phyloP scores from a whole-genome alignment of 2,329 filamentous ascomycete species.

The Arthrobotrys entomopaga region DNA sequence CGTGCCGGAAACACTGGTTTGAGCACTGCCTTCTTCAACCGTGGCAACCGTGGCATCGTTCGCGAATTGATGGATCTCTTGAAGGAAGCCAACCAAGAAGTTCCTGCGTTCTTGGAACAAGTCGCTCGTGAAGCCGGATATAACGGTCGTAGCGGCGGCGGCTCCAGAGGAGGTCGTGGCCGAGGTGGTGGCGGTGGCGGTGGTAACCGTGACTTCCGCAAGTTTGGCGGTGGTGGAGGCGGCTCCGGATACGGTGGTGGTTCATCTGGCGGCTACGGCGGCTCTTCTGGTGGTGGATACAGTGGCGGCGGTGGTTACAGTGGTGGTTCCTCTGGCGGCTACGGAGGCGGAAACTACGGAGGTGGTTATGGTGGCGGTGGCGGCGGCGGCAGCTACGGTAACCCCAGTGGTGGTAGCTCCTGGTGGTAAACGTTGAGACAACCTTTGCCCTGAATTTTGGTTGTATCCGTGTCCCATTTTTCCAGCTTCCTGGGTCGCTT shows the following conservation, averaged over 20 bases:
- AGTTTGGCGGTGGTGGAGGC: constrained; percentile 71
- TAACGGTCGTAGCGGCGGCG: constrained; percentile 70
- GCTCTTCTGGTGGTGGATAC: constrained; percentile 63
- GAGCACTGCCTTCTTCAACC: constrained; percentile 99
- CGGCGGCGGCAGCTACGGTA: constrained; percentile 69
- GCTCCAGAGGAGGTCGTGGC: constrained; percentile 62
- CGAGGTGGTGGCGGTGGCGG: constrained; percentile 69
- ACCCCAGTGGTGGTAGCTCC: constrained; percentile 73
- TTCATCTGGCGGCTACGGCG: constrained; percentile 63
- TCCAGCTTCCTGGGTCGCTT: neutral
- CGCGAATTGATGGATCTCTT: constrained; percentile 96
- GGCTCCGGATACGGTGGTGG: constrained; percentile 63
- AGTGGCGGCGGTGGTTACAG: constrained; percentile 56
- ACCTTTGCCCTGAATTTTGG: constrained; percentile 38
- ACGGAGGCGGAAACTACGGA: constrained; percentile 63
- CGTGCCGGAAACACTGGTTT: constrained; percentile 99
- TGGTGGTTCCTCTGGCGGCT: constrained; percentile 61
- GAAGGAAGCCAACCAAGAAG: constrained; percentile 98
- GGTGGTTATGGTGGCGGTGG: constrained; percentile 59
- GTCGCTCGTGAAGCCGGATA: constrained; percentile 92
- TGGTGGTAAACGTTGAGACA: constrained; percentile 70
- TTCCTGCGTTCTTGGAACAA: constrained; percentile 92
- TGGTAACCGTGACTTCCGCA: constrained; percentile 89
- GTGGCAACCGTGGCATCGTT: constrained; percentile 96
- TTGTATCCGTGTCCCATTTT: constrained; percentile 25